Conservation (phyloP, 2,329 filamentous ascomycete species). For the Zymoseptoria brevis region DNA sequence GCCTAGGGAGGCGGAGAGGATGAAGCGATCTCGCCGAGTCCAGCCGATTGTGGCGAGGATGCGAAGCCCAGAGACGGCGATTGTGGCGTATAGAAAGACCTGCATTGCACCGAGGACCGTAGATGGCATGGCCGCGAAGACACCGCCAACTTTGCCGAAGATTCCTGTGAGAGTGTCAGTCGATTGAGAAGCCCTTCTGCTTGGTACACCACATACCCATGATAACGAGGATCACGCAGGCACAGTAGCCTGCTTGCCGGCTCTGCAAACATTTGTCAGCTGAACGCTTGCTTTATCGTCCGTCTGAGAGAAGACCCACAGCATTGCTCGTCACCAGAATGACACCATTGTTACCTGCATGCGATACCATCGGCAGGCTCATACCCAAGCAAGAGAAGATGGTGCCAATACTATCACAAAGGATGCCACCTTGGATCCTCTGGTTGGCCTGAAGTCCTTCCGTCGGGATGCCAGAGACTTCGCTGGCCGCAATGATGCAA, state of each 20-base stretch:
- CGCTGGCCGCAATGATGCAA: constrained; percentile 13
- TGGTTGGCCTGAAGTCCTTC: constrained; percentile 14
- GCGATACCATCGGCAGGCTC: constrained; percentile 14
- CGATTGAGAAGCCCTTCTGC: neutral
- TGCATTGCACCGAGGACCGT: constrained; percentile 42
- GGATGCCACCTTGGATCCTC: constrained; percentile 16
- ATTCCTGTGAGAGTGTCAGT: neutral
- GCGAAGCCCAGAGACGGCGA: constrained; percentile 66
- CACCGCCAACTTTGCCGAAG: constrained; percentile 14
- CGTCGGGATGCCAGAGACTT: constrained; percentile 10
- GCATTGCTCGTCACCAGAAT: constrained; percentile 17
- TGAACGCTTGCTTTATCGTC: neutral
- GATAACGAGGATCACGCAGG: constrained; percentile 10
- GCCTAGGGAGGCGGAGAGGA: constrained; percentile 41
- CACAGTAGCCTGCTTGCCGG: constrained; percentile 14
- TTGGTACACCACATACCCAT: constrained; percentile 4
- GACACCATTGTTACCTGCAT: constrained; percentile 17
- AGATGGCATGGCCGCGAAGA: constrained; percentile 15
- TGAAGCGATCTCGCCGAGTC: constrained; percentile 68
- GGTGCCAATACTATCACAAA: constrained; percentile 14
- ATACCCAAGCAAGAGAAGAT: constrained; percentile 11
- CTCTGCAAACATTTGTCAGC: constrained; percentile 7
- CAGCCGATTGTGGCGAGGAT: constrained; percentile 64
- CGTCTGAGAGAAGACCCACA: constrained; percentile 4
- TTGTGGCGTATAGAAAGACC: constrained; percentile 68